Base-by-base conservation (phyloP, 208 protist genomes). In the Leishmania martiniquensis region DNA sequence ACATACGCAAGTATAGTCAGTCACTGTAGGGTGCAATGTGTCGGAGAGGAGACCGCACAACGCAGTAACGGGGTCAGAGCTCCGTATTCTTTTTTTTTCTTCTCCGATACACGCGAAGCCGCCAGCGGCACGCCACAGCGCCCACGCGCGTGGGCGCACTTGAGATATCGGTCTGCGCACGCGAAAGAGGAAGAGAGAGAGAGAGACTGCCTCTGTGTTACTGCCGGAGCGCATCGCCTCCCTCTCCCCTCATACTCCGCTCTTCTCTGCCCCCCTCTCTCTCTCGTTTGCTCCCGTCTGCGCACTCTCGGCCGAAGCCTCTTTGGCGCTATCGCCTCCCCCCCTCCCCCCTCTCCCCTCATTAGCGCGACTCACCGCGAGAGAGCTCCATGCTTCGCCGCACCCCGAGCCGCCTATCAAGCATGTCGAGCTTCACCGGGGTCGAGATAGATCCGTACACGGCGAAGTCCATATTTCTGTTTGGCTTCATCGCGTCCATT, bases 371-470 rank as follows among this genome's bases (percentile, higher is more conserved):
- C 62, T 69, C 12, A 7, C 42, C 34, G 44, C 2, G 62, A 17
- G 17, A n/a, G n/a, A n/a, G n/a, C n/a, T n/a, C 66, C 20, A 94
- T 94, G 89, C 85, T 96, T 25, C 87, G 89, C 52, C 85, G 59
- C 69, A 90, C 92, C 2, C 67, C 68, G 22, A 80, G 81, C 12
- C 85, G 90, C 37, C 72, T 87, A 44, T 85, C 85, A 52, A 91
- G 85, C 75, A 73, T 91, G 39, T 87, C 87, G 34, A 79, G 75
- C n/a, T 93, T 87, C 76, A 85, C 87, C 25, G 87, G 90, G 3
- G 77, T 87, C 13, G 89, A 93, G 76, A 67, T 94, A 0, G 90
- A 96, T 68, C 92, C 92, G 45, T 96, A 96, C 89, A 95, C 89
- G 15, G 84, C 85, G 45, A 96, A 96, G 76, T 95, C 90, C 4